Evolutionary conservation across 176 grass and related monocot genomes (phyloP).

Genomic region (Dendrocalamus sinicus): DNA sequence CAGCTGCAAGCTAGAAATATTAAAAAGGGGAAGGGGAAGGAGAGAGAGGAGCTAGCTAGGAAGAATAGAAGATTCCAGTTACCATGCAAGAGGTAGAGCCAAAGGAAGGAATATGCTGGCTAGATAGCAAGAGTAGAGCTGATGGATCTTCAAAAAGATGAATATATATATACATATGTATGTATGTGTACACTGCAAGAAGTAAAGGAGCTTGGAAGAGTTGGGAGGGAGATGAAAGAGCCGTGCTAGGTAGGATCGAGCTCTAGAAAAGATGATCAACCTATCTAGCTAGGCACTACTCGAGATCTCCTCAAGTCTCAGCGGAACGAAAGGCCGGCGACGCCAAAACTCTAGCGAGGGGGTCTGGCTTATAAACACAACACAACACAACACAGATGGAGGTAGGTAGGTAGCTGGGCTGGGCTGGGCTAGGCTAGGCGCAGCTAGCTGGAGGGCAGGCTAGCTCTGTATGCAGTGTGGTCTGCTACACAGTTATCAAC

Average conservation of each 20-base stretch:
- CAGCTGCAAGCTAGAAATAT: background rate
- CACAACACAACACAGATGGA: background rate
- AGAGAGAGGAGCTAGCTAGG: background rate
- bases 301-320: background rate
- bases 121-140: background rate
- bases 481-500: conserved; percentile 2
- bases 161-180: background rate
- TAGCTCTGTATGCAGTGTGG: background rate
- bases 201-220: background rate
- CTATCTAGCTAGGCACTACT: background rate
- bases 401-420: background rate
- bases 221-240: background rate
- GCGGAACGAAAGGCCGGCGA: background rate
- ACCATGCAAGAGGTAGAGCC: background rate
- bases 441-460: background rate
- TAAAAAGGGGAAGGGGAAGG: background rate
- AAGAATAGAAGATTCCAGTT: background rate
- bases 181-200: background rate
- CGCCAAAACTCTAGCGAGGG: background rate
- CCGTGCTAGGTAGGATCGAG: background rate
- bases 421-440: no score
- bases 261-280: background rate
- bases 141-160: background rate
- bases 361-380: conserved; percentile 18
- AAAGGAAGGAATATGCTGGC: background rate